A percentile compares a stretch with the other conserved stretches of the same genome.
These are phyloP conservation scores for Didymosphaeria variabile DNA, from an alignment of 2,329 filamentous ascomycete genomes.

Conservation along the genomic window DNA sequence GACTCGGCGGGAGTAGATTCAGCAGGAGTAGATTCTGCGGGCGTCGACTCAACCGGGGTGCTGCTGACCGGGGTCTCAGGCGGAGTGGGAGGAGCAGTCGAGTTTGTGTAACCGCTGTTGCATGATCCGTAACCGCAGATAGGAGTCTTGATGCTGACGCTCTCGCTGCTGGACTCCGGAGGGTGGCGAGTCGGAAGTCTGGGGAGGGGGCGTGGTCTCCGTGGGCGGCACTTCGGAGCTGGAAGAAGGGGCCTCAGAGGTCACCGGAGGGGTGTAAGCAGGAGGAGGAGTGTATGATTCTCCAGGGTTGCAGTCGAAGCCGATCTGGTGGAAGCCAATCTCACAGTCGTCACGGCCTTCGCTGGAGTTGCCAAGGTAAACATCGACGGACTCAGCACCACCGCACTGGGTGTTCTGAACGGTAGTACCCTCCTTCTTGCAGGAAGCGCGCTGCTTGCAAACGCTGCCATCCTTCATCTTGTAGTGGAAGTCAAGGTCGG, in stretches of 20 bases:
- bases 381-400: slow-evolving; percentile 82
- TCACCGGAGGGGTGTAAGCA: slow-evolving; percentile 13
- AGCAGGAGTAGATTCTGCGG: neutral
- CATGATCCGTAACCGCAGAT: slow-evolving; percentile 12
- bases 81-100: slow-evolving; percentile 11
- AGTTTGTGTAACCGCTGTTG: slow-evolving; percentile 9
- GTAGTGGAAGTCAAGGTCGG: slow-evolving; percentile 85
- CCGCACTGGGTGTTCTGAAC: slow-evolving; percentile 90
- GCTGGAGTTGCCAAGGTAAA: slow-evolving; percentile 63
- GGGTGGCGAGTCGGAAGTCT: slow-evolving; percentile 6
- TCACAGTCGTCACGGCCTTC: slow-evolving; percentile 68
- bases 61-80: slow-evolving; percentile 4
- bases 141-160: slow-evolving; percentile 10
- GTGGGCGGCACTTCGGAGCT: neutral
- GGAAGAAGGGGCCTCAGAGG: neutral
- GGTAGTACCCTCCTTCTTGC: slow-evolving; percentile 72
- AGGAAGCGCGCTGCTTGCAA: slow-evolving; percentile 80
- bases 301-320: slow-evolving; percentile 72
- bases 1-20: slow-evolving; percentile 20
- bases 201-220: slow-evolving; percentile 12
- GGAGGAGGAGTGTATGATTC: slow-evolving; percentile 33
- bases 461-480: slow-evolving; percentile 81
- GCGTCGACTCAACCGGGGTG: too few species aligned
- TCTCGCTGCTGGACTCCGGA: slow-evolving; percentile 5
- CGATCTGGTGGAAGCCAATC: slow-evolving; percentile 77